Evolutionary conservation across 2,329 filamentous ascomycete genomes (phyloP).

Genomic region (Monilinia polystroma): DNA sequence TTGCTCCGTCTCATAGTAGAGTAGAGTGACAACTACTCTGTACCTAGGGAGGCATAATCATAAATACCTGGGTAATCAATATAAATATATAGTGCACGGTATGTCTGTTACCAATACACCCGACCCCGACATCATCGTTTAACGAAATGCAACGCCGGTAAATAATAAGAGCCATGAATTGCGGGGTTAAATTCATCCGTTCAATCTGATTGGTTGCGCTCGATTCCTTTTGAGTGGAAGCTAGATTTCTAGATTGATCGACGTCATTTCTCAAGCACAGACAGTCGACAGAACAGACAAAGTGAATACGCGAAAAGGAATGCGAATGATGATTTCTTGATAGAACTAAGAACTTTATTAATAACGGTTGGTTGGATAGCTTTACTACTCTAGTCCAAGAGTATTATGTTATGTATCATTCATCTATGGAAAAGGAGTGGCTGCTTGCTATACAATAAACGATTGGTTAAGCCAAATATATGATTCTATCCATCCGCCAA

Average conservation of each 20-base stretch:
- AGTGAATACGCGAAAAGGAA: background rate
- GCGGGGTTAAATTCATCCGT: background rate
- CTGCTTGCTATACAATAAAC: background rate
- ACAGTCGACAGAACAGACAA: background rate
- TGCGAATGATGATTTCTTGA: background rate
- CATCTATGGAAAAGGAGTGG: background rate
- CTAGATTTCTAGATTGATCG: constrained; percentile 4
- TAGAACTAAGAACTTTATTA: too few relatives aligned
- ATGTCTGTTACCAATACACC: too few relatives aligned
- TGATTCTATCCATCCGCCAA: constrained; percentile 7
- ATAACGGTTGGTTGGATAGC: too few relatives aligned
- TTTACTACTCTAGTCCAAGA: too few relatives aligned
- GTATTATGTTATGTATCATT: background rate
- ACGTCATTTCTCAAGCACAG: constrained; percentile 10
- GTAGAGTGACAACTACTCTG: too few relatives aligned
- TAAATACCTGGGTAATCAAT: too few relatives aligned
- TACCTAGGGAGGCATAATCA: too few relatives aligned
- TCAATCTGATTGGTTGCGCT: constrained; percentile 1
- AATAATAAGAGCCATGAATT: background rate
- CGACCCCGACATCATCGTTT: too few relatives aligned
- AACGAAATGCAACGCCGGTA: too few relatives aligned
- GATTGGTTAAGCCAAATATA: background rate
- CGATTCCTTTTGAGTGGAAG: background rate
- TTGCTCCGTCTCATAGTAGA: too few relatives aligned
- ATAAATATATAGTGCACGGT: too few relatives aligned